Conservation (phyloP, 805 yeast species). For the Kuraishia ogatae region DNA sequence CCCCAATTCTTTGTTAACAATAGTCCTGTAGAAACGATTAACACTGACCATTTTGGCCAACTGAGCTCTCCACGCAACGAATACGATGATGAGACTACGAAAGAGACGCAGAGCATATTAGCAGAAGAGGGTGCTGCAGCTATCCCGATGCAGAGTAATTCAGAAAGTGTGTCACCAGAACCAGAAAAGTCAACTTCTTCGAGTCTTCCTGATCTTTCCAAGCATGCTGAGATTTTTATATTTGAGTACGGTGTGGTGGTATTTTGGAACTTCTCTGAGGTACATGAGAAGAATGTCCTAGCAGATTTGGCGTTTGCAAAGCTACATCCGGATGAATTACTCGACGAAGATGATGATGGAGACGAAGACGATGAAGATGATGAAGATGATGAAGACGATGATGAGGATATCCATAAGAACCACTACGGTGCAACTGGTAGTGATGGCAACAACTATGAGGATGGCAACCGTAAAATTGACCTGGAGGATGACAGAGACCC, state of each 20-base stretch:
- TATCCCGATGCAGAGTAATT: background rate
- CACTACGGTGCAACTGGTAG: background rate
- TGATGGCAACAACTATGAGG: slow-evolving; percentile 3
- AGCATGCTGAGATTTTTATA: slow-evolving; percentile 83
- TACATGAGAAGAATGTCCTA: slow-evolving; percentile 85
- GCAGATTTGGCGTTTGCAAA: slow-evolving; percentile 82
- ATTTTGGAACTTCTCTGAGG: slow-evolving; percentile 92
- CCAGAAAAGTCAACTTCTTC: slow-evolving; percentile 6
- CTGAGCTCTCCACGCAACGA: no score
- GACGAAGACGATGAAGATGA: slow-evolving; percentile 24
- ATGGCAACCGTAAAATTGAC: slow-evolving; percentile 4
- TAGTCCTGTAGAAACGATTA: slow-evolving; percentile 24
- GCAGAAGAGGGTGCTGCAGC: slow-evolving; percentile 2
- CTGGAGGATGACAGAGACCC: slow-evolving; percentile 3
- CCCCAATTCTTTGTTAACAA: slow-evolving; percentile 73
- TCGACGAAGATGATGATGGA: slow-evolving; percentile 28
- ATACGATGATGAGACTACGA: slow-evolving; percentile 5
- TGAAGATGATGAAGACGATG: slow-evolving; percentile 9
- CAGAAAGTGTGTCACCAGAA: slow-evolving; percentile 2
- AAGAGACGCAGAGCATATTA: slow-evolving; percentile 4
- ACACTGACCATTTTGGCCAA: background rate
- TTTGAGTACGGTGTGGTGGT: slow-evolving; percentile 94
- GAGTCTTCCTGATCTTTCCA: slow-evolving; percentile 34
- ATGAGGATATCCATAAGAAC: slow-evolving; percentile 11
- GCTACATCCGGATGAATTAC: slow-evolving; percentile 31